phyloP scores from a whole-genome alignment of 73 alveolate species.

The Tetrahymena elliotti region DNA sequence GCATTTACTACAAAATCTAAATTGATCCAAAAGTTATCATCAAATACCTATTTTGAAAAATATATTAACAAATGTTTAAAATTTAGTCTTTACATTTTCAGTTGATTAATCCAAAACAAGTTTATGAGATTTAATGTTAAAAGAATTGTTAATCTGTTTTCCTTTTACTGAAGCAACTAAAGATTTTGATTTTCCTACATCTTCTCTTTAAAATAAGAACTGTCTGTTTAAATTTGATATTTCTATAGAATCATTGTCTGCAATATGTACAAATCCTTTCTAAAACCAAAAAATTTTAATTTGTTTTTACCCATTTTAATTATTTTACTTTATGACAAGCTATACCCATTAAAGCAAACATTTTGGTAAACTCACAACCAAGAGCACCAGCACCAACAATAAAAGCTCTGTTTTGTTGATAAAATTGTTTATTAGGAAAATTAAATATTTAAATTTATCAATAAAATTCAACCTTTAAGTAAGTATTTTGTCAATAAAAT shows the following conservation, averaged over 20 bases:
- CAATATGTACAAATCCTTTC: constrained; percentile 79
- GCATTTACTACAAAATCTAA: constrained; percentile 91
- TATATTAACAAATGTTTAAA: constrained; percentile 9
- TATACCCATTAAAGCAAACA: constrained; percentile 96
- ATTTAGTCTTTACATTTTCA: constrained; percentile 52
- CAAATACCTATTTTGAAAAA: constrained; percentile 68
- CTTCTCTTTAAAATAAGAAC: constrained; percentile 88
- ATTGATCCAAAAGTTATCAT: constrained; percentile 95
- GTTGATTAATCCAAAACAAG: constrained; percentile 86
- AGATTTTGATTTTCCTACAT: constrained; percentile 91
- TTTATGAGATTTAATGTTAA: constrained; percentile 65
- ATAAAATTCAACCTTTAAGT: constrained; percentile 47
- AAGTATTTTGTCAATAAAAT: constrained; percentile 69
- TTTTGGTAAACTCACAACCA: constrained; percentile 96
- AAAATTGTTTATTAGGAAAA: constrained; percentile 74
- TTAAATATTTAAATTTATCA: constrained; percentile 74
- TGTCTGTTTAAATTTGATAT: constrained; percentile 94
- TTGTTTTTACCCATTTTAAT: constrained; percentile 52
- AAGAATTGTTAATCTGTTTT: constrained; percentile 67
- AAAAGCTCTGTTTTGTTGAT: constrained; percentile 8
- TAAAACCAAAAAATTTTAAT: constrained; percentile 69
- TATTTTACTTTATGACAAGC: constrained; percentile 59
- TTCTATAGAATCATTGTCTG: constrained; percentile 98
- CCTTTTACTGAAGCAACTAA: constrained; percentile 79
- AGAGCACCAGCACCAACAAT: constrained; percentile 99